Base-by-base conservation (phyloP, 2,329 filamentous ascomycete genomes). In the Talaromyces funiculosus region DNA sequence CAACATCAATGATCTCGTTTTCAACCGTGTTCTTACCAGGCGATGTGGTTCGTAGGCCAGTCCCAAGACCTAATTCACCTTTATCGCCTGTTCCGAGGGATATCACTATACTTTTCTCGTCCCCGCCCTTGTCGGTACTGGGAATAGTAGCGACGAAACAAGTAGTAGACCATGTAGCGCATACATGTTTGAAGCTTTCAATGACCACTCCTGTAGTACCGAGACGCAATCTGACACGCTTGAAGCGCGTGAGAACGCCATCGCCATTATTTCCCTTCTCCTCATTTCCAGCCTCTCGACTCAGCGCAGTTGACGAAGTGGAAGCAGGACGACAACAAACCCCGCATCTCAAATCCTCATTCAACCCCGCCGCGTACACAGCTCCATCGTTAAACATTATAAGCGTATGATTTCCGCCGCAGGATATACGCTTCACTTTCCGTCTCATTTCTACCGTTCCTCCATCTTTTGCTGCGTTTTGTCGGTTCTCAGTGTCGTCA, bases 371-470 rank as follows among this genome's bases (percentile, higher is more conserved):
- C 68, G 84, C 86, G 68, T 84, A 89, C 0, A 92, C 77, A 1
- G 76, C 66, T 0, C 87, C 87, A 26, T 78, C 71, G 3, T 78
- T 69, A n/a, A 82, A 84, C 10, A 92, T 78, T 9, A 96, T 72
- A 3, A 97, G 76, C 0, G 91, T 95, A 73, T 97, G 93, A 69
- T 97, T 97, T 1, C 92, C 92, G 3, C 93, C 93, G 7, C 90
- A 81, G 47, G 71, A 75, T 26, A 87, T 78, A 14, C 70, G 67
- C 14, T 58, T 47, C n/a, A 73, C 64, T 6, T 64, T 55, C 12
- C 9, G 57, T 60, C 14, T 43, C n/a, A 5, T 29, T 33, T 59
- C 53, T 45, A 12, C 29, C n/a, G 9, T 9, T 80, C 10, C 1
- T 1, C n/a, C n/a, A 4, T 22, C 7, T n/a, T 18, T 42, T 47